These are phyloP conservation scores for Vaccinium myrtillus DNA, from an alignment of 148 eudicot species.

Conservation along the genomic window DNA sequence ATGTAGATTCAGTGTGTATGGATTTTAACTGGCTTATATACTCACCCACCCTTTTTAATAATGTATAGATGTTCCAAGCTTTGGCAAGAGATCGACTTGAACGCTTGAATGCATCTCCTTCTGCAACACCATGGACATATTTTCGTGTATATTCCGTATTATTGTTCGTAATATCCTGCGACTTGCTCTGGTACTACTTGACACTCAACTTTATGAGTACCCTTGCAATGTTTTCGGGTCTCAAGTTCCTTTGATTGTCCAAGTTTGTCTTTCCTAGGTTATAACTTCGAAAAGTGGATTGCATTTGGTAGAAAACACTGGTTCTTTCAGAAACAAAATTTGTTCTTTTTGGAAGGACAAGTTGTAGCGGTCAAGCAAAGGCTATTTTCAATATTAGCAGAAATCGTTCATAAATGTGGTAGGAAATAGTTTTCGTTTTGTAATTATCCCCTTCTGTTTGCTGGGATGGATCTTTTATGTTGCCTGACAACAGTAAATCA, in stretches of 20 bases:
- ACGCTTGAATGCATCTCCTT: conserved; percentile 97
- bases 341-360: neutral
- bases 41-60: conserved; percentile 4
- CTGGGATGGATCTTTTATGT: too few relatives aligned
- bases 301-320: neutral
- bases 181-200: conserved; percentile 71
- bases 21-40: conserved; percentile 12
- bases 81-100: conserved; percentile 97
- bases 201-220: neutral
- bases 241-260: neutral
- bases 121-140: conserved; percentile 86
- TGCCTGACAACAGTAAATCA: neutral
- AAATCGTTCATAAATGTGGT: neutral
- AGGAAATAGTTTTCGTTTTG: neutral
- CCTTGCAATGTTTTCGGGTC: neutral
- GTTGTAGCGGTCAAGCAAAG: neutral
- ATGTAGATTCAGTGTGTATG: conserved; percentile 7
- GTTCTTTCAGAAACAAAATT: neutral
- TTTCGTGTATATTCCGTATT: conserved; percentile 92
- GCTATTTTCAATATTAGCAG: neutral
- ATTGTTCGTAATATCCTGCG: conserved; percentile 66
- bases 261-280: neutral
- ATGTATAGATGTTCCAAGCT: conserved; percentile 95
- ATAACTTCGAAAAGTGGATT: neutral
- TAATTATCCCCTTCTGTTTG: too few relatives aligned